phyloP scores from a whole-genome alignment of 2,329 filamentous ascomycete species.

The Chrysoporthe puriensis region DNA sequence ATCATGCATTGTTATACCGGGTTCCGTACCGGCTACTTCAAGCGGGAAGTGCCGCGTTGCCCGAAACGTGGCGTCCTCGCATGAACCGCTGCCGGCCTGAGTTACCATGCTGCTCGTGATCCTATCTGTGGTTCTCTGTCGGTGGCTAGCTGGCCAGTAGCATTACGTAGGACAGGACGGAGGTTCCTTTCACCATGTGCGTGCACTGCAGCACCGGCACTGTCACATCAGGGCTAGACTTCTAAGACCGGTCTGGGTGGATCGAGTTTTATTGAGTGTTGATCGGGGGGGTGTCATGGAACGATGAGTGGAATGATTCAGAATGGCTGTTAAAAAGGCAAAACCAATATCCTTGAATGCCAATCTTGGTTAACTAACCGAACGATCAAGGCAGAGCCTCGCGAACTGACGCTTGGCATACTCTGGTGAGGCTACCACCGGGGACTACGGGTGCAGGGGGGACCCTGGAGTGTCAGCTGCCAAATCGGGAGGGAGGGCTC shows the following conservation, averaged over 20 bases:
- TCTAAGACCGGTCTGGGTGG: neutral
- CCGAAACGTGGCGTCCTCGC: neutral
- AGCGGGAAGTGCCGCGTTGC: neutral
- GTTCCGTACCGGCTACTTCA: neutral
- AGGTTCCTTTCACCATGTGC: too few relatives aligned
- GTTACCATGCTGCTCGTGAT: neutral
- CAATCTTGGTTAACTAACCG: too few relatives aligned
- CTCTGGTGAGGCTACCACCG: conserved; percentile 1
- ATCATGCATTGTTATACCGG: neutral
- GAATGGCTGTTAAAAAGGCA: neutral
- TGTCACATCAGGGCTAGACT: neutral
- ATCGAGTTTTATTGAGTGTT: neutral
- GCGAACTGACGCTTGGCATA: neutral
- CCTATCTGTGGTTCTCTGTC: too few relatives aligned
- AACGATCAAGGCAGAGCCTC: neutral
- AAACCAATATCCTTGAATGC: neutral
- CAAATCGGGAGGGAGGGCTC: neutral
- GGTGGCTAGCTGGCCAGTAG: too few relatives aligned
- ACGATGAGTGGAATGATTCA: neutral
- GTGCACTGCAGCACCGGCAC: neutral
- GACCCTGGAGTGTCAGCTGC: neutral
- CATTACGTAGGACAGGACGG: too few relatives aligned
- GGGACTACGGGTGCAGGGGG: neutral
- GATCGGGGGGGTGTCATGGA: neutral
- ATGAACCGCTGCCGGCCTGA: neutral